Evolutionary conservation across 73 alveolate genomes (phyloP).

Genomic region (Halteria grandinella): DNA sequence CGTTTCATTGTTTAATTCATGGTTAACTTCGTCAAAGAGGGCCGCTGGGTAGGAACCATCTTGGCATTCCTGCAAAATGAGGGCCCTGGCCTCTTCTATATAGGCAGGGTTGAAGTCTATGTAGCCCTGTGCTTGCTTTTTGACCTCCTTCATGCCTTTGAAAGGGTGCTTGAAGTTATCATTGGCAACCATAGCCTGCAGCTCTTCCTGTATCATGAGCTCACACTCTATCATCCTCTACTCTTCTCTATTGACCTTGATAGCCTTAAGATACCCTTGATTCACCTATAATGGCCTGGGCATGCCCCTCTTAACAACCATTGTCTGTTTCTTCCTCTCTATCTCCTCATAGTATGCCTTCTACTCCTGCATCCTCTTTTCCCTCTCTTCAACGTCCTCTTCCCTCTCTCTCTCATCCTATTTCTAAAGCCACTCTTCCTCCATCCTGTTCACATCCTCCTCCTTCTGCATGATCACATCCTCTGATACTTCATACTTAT

Average conservation of each 20-base stretch:
- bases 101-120: slow-evolving; percentile 11
- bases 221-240: neutral
- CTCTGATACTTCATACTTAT: slow-evolving; percentile 72
- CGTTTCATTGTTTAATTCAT: neutral
- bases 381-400: slow-evolving; percentile 68
- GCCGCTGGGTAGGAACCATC: neutral
- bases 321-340: slow-evolving; percentile 17
- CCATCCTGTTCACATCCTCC: too few relatives aligned
- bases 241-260: neutral
- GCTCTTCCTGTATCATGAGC: slow-evolving; percentile 24
- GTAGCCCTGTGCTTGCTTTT: neutral
- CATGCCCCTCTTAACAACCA: slow-evolving; percentile 33
- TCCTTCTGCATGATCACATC: slow-evolving; percentile 66
- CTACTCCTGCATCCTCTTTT: slow-evolving; percentile 17
- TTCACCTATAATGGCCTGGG: slow-evolving; percentile 69
- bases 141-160: slow-evolving; percentile 26
- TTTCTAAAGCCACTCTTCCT: slow-evolving; percentile 4
- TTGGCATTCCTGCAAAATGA: slow-evolving; percentile 13
- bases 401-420: slow-evolving; percentile 64
- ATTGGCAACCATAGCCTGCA: slow-evolving; percentile 14
- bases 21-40: neutral
- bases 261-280: slow-evolving; percentile 6
- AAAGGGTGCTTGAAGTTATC: slow-evolving; percentile 39
- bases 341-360: slow-evolving; percentile 20
- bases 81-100: slow-evolving; percentile 1